These are phyloP conservation scores for Botryotinia narcissicola DNA, from an alignment of 2,329 filamentous ascomycete species.

Conservation along the genomic window DNA sequence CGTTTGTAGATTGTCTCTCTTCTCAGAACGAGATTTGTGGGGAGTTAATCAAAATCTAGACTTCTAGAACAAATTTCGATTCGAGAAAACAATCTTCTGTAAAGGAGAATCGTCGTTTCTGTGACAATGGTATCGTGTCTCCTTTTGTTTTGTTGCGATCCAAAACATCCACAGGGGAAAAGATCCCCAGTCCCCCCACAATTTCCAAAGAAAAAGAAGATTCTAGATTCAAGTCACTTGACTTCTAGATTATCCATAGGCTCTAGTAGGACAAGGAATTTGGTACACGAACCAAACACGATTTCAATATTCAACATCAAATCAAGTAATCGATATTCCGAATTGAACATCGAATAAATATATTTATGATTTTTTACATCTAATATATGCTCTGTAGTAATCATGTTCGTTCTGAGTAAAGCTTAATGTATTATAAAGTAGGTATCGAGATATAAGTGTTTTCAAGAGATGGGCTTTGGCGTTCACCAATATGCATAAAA, in stretches of 20 bases:
- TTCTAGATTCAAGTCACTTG: neutral
- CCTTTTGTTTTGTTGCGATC: constrained; percentile 3
- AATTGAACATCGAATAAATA: neutral
- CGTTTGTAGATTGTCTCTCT: neutral
- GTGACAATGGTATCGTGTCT: neutral
- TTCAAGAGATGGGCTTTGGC: neutral
- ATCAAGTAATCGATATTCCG: neutral
- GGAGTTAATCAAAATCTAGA: neutral
- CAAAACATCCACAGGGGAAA: neutral
- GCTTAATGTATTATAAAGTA: neutral
- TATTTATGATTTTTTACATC: neutral
- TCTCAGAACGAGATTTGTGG: neutral
- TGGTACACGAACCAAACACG: neutral
- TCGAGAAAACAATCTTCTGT: neutral
- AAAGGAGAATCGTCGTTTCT: neutral
- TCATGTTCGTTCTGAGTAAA: neutral
- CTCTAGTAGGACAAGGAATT: neutral
- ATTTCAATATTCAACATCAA: neutral
- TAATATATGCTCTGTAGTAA: neutral
- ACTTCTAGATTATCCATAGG: neutral
- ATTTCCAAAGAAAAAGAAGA: neutral
- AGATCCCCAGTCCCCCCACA: neutral
- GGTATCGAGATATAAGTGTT: neutral
- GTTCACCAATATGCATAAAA: neutral
- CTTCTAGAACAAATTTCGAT: constrained; percentile 1